Evolutionary conservation across 345 rosid genomes (phyloP).

Genomic region (Rhodomyrtus tomentosa): DNA sequence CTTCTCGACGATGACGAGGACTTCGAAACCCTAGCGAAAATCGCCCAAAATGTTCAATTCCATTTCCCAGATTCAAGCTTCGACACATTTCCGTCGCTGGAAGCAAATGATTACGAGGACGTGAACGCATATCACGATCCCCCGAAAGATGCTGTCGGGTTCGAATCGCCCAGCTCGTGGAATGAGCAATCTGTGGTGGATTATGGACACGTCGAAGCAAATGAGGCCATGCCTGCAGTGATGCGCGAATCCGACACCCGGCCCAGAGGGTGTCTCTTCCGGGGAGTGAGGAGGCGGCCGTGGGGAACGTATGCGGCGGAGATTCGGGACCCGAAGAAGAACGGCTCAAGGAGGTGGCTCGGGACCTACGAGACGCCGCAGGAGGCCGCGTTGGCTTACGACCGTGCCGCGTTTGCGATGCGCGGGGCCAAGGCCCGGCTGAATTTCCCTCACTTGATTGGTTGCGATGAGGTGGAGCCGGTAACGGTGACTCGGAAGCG

Average conservation of each 20-base stretch:
- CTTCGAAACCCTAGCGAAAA: background rate
- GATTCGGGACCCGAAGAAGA: slow-evolving; percentile 55
- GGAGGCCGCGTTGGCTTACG: slow-evolving; percentile 22
- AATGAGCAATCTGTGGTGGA: background rate
- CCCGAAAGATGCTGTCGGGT: background rate
- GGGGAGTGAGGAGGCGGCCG: slow-evolving; percentile 21
- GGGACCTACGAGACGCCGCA: slow-evolving; percentile 55
- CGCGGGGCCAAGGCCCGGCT: slow-evolving; percentile 3
- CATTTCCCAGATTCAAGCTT: background rate
- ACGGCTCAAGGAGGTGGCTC: slow-evolving; percentile 56
- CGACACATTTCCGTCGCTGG: background rate
- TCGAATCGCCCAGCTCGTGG: background rate
- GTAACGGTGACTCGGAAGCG: background rate
- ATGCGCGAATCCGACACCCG: background rate
- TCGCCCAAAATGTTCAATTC: background rate
- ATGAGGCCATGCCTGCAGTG: background rate
- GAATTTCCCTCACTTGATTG: slow-evolving; percentile 1
- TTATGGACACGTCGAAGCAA: background rate
- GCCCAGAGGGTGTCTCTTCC: background rate
- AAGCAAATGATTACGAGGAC: background rate
- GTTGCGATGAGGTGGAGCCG: background rate
- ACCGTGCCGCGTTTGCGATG: background rate
- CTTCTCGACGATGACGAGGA: slow-evolving; percentile 13
- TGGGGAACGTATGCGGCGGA: slow-evolving; percentile 72
- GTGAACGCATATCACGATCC: background rate